Base-by-base conservation (phyloP, 164 flowering plant species). In the Magnolia kwangsiensis region DNA sequence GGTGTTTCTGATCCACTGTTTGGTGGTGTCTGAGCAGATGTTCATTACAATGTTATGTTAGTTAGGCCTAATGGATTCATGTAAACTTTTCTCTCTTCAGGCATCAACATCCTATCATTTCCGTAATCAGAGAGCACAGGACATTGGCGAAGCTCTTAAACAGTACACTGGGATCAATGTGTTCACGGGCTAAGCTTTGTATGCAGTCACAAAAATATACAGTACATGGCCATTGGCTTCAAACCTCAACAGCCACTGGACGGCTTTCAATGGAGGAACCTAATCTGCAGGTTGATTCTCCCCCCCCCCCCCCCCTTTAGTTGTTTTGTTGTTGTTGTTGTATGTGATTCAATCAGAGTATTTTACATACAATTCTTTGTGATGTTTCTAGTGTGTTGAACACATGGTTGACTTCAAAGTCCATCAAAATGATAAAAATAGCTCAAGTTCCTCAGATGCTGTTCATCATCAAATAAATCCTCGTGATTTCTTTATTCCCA, bases 181-280 rank as follows among this genome's bases (percentile, higher is more conserved):
- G 97, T 81, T 89, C 95, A 5, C 85, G 85, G 77, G 87, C 98
- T 45, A 89, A 85, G 83, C 85, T 92, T 49, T 92, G 93, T 51
- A 76, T 81, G 75, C 87, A 78, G 79, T 86, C 90, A 50, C 96
- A 94, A 75, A 92, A 76, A 77, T 89, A 94, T 73, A 92, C 87
- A 73, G 72, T 96, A 64, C 97, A 92, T 84, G 98, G 98, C 63
- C 97, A 88, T 81, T 96, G 98, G 99, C 98, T 96, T 63, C 98
- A 96, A 86, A 92, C 98, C 58, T 92, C 99, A 19, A 92, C 99
- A 51, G 93, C 97, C 69, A 96, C 99, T 77, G 99, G 98, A 50
- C 83, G 99, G 45, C 92, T 96, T 76, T 91, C 99, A 51, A 90
- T 96, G 93, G 99, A 96, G 86, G 98, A 96, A 77, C 99, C 99